A percentile compares a stretch with the other conserved stretches of the same genome.
Evolutionary conservation across 805 yeast species (phyloP).

Genomic region (Ogataea wickerhamii): DNA sequence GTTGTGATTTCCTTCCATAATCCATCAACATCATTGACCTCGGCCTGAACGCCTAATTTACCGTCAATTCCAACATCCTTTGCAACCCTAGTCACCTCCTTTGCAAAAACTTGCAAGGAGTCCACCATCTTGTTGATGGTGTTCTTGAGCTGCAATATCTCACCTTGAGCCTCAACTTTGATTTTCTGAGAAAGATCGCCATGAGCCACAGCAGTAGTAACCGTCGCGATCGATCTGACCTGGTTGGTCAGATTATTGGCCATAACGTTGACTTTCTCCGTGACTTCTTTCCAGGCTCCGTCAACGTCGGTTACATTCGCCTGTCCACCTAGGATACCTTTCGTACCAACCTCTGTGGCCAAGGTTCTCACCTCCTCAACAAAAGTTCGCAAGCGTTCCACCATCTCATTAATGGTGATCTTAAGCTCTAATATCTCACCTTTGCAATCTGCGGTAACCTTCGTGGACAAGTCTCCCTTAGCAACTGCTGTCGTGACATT

Average conservation of each 20-base stretch:
- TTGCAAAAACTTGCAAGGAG: conserved; percentile 79
- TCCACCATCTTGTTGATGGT: conserved; percentile 94
- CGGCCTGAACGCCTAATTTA: conserved; percentile 88
- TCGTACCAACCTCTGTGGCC: conserved; percentile 81
- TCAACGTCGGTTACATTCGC: conserved; percentile 82
- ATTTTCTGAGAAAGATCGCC: conserved; percentile 85
- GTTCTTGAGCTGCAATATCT: conserved; percentile 76
- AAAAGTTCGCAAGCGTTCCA: conserved; percentile 79
- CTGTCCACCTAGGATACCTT: conserved; percentile 87
- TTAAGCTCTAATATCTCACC: conserved; percentile 78
- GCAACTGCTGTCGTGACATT: conserved; percentile 88
- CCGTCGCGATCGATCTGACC: conserved; percentile 85
- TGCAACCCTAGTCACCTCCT: conserved; percentile 86
- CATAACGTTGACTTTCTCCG: conserved; percentile 88
- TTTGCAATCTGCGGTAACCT: conserved; percentile 82
- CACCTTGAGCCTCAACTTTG: conserved; percentile 88
- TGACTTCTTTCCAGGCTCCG: conserved; percentile 85
- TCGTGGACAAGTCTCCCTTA: conserved; percentile 74
- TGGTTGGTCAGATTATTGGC: conserved; percentile 84
- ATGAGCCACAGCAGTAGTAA: conserved; percentile 87
- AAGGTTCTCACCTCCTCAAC: conserved; percentile 82
- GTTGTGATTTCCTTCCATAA: conserved; percentile 90
- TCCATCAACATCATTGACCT: conserved; percentile 87
- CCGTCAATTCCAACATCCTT: conserved; percentile 93
- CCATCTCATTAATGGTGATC: conserved; percentile 82